Evolutionary conservation across 106 monocot genomes (phyloP).

Genomic region (Agapanthus africanus): DNA sequence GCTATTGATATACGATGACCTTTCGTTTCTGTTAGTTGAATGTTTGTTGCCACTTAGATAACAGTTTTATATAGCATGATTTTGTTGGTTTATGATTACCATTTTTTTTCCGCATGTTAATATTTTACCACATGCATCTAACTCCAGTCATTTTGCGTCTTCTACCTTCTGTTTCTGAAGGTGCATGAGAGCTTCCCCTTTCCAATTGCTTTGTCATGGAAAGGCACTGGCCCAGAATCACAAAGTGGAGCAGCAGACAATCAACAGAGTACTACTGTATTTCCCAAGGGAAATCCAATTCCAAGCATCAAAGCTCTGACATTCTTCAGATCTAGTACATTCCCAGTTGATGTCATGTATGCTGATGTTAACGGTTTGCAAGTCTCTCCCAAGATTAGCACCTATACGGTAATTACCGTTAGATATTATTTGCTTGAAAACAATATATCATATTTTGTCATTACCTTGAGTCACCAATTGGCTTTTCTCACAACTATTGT

Average conservation of each 20-base stretch:
- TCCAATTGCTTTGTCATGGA: conserved; percentile 77
- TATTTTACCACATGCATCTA: too few relatives aligned
- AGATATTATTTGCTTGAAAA: neutral
- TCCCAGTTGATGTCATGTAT: conserved; percentile 58
- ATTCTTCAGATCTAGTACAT: conserved; percentile 48
- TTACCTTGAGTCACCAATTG: too few relatives aligned
- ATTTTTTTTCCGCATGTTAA: too few relatives aligned
- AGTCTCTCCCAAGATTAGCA: conserved; percentile 52
- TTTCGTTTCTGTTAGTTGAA: too few relatives aligned
- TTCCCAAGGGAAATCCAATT: conserved; percentile 65
- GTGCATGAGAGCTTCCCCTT: conserved; percentile 90
- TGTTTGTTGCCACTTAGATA: too few relatives aligned
- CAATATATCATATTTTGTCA: too few relatives aligned
- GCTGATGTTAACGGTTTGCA: conserved; percentile 29
- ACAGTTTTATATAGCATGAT: too few relatives aligned
- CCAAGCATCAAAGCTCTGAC: conserved; percentile 53
- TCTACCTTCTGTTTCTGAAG: too few relatives aligned
- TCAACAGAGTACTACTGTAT: conserved; percentile 51
- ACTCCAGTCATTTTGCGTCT: too few relatives aligned
- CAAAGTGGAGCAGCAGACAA: conserved; percentile 32
- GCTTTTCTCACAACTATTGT: neutral
- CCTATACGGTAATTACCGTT: conserved; percentile 50
- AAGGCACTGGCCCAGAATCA: conserved; percentile 40
- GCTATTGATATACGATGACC: too few relatives aligned
- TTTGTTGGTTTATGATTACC: too few relatives aligned